Conservation (phyloP, 805 yeast species). For the Groenewaldozyma tartarivorans region DNA sequence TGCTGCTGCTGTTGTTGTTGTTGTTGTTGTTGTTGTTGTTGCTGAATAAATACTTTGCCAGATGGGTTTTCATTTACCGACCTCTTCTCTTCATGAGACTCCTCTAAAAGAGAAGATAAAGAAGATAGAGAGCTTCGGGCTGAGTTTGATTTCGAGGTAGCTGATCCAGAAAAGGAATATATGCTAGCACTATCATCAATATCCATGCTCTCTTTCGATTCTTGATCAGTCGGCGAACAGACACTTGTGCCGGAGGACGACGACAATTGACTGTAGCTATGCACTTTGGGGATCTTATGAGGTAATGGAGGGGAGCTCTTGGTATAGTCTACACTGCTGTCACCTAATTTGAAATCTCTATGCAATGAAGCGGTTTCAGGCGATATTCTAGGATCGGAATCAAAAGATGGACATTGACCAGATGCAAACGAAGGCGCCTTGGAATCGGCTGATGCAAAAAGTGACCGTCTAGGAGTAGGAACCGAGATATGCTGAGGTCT, state of each 20-base stretch:
- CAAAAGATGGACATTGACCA: too few species aligned
- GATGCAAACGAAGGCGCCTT: not conserved
- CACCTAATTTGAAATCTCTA: too few species aligned
- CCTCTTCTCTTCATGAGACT: not conserved
- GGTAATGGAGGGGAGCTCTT: not conserved
- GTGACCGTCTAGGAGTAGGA: constrained; percentile 28
- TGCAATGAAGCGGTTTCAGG: too few species aligned
- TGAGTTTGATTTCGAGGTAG: not conserved
- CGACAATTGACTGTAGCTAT: too few species aligned
- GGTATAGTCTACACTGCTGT: not conserved
- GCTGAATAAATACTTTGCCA: too few species aligned
- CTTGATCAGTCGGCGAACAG: not conserved
- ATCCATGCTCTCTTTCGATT: not conserved
- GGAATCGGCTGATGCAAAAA: constrained; percentile 10
- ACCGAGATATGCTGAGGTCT: too few species aligned
- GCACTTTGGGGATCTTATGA: not conserved
- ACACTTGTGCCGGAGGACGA: too few species aligned
- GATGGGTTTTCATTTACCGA: constrained; percentile 1
- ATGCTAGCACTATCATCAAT: not conserved
- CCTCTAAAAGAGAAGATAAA: not conserved
- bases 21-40: not conserved
- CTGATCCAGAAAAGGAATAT: not conserved
- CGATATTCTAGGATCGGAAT: too few species aligned
- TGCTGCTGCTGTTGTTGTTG: constrained; percentile 1
- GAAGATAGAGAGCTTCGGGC: not conserved